These are phyloP conservation scores for Fusarium udum DNA, from an alignment of 2,329 filamentous ascomycete genomes.

Conservation along the genomic window DNA sequence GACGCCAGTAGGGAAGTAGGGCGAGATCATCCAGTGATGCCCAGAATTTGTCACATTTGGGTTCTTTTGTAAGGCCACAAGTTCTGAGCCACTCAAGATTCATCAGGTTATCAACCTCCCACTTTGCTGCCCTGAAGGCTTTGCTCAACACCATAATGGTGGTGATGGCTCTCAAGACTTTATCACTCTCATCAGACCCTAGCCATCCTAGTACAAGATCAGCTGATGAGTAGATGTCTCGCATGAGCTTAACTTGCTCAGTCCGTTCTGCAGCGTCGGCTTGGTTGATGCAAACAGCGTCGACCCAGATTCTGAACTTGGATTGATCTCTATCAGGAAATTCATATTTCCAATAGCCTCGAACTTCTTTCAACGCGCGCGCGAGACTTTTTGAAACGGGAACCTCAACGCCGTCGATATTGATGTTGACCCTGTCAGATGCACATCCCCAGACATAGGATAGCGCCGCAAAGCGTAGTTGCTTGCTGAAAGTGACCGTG, in stretches of 20 bases:
- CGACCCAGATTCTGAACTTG: constrained; percentile 1
- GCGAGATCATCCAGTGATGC: not conserved
- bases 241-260: constrained; percentile 16
- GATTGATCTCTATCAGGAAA: not conserved
- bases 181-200: not conserved
- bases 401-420: not conserved
- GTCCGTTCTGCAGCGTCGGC: not conserved
- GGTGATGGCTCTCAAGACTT: not conserved
- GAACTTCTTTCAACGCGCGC: not conserved
- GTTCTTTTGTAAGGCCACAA: not conserved
- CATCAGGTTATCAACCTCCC: not conserved
- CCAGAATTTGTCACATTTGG: not conserved
- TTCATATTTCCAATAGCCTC: not conserved
- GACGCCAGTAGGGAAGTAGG: not conserved
- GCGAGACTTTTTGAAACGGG: not conserved
- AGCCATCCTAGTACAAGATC: constrained; percentile 4
- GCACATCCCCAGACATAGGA: not conserved
- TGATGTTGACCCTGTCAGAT: not conserved
- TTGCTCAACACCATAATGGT: not conserved
- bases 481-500: not conserved
- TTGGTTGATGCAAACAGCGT: constrained; percentile 1
- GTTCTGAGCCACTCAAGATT: not conserved
- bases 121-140: not conserved
- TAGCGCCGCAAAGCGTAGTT: not conserved
- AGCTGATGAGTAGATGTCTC: not conserved